Percentiles rank a stretch among this genome's conserved stretches.
Conservation (phyloP, 169 alveolate species). For the Fabrea salina region DNA sequence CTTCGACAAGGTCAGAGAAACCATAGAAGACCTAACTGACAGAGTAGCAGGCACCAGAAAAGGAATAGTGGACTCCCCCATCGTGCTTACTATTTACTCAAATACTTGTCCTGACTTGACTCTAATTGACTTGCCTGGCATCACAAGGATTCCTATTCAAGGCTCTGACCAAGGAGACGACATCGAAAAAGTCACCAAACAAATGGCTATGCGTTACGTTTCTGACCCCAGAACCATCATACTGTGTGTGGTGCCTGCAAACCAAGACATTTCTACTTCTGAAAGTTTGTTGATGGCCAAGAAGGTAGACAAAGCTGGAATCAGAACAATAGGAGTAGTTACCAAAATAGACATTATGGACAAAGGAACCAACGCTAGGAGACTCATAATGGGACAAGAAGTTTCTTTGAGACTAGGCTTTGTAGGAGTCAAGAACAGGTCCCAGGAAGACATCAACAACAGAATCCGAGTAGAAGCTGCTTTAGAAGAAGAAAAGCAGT, state of each 20-base stretch:
- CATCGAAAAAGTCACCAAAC: slow-evolving; percentile 93
- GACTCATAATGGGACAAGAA: slow-evolving; percentile 94
- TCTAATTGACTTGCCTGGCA: slow-evolving; percentile 98
- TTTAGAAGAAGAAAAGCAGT: slow-evolving; percentile 89
- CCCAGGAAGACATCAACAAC: slow-evolving; percentile 90
- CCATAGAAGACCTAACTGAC: slow-evolving; percentile 88
- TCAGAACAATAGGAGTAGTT: slow-evolving; percentile 95
- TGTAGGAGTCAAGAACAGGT: slow-evolving; percentile 91
- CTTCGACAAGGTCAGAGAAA: slow-evolving; percentile 91
- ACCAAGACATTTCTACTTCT: slow-evolving; percentile 96
- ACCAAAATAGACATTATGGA: slow-evolving; percentile 99
- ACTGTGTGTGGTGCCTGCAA: slow-evolving; percentile 96
- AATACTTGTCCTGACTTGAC: slow-evolving; percentile 97
- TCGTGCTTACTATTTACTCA: slow-evolving; percentile 93
- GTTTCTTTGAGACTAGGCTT: slow-evolving; percentile 94
- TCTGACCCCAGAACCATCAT: slow-evolving; percentile 96
- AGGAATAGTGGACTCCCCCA: slow-evolving; percentile 97
- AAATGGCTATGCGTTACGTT: slow-evolving; percentile 91
- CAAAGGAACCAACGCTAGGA: slow-evolving; percentile 96
- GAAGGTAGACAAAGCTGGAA: slow-evolving; percentile 95
- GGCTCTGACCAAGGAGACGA: slow-evolving; percentile 92
- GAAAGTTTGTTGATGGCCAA: slow-evolving; percentile 97
- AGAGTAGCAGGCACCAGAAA: slow-evolving; percentile 92
- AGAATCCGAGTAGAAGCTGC: slow-evolving; percentile 88
- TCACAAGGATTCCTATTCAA: slow-evolving; percentile 96